phyloP scores from a whole-genome alignment of 805 yeast species.

The Metschnikowia kofuensis region DNA sequence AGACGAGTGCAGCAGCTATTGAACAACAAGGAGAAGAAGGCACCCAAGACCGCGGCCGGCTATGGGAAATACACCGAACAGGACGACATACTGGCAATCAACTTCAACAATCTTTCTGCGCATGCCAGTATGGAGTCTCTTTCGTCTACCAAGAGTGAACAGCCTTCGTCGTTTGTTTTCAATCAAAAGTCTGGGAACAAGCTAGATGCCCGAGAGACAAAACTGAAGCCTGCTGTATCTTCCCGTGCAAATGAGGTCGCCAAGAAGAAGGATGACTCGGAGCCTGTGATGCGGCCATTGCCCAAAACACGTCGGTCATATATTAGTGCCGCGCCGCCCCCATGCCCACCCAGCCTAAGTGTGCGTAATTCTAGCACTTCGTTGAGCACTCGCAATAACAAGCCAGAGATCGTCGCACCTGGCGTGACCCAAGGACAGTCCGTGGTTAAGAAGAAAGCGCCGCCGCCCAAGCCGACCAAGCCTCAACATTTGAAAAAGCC shows the following conservation, averaged over 20 bases:
- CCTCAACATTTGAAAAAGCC: constrained; percentile 73
- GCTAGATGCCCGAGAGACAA: not conserved
- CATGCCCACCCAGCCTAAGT: constrained; percentile 29
- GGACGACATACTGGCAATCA: constrained; percentile 20
- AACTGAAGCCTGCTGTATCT: too few species aligned
- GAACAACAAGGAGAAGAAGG: constrained; percentile 33
- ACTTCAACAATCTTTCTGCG: constrained; percentile 24
- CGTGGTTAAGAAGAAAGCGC: constrained; percentile 34
- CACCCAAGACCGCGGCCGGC: constrained; percentile 70
- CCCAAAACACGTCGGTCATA: constrained; percentile 1
- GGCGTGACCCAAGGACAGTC: too few species aligned
- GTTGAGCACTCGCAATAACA: not conserved
- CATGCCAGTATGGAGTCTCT: constrained; percentile 26
- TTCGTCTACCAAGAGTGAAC: not conserved
- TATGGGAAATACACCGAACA: constrained; percentile 72
- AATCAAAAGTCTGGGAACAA: constrained; percentile 3
- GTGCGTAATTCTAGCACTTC: constrained; percentile 6
- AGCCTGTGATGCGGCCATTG: not conserved
- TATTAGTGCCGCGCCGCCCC: constrained; percentile 28
- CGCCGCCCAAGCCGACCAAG: constrained; percentile 63
- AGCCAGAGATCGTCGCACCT: too few species aligned
- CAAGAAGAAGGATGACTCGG: too few species aligned
- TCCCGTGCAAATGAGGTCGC: too few species aligned
- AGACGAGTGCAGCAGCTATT: constrained; percentile 52
- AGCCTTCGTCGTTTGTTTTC: constrained; percentile 10